Base-by-base conservation (phyloP, 345 rosid genomes). In the Populus nigra region DNA sequence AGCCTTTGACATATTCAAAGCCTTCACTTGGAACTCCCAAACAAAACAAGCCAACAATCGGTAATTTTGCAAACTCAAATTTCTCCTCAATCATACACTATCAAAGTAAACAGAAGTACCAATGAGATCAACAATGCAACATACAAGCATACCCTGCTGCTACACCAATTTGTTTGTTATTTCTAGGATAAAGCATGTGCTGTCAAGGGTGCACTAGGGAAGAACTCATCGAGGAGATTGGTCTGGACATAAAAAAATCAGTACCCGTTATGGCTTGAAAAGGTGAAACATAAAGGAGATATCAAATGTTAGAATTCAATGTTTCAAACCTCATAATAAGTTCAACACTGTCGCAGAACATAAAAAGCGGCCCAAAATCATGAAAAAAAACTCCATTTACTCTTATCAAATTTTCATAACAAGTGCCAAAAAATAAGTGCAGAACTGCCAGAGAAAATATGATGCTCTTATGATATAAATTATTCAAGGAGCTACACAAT, bases 401-500 rank as follows among this genome's bases (percentile, higher is more conserved):
- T 50, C n/a, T 50, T 50, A 50, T 50, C 59, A 18, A 50, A 3
- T n/a, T 57, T 57, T 57, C 23, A n/a, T n/a, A 57, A 57, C 63
- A 23, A 57, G 25, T 22, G 29, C 29, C 35, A 25, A 73, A 69
- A 45, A n/a, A 38, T 2, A 12, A 67, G 17, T 63, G 36, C 41
- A 72, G 5, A 43, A 41, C 6, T 57, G 29, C 29, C 63, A 38
- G 10, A 66, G 39, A 68, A 80, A 59, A 57, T 49, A 33, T 67
- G 50, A 61, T 69, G 65, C 23, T 50, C 45, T 73, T 20, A 11
- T 41, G 63, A 71, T 68, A 72, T 57, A 38, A 68, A 47, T 76
- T 81, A 81, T 79, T 83, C 41, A 66, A 73, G 41, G 55, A 79
- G 73, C 49, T n/a, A 76, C 81, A 76, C 38, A 61, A 80, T 53